These are phyloP conservation scores for Scedosporium dehoogii DNA, from an alignment of 2,329 filamentous ascomycete genomes.

Conservation along the genomic window DNA sequence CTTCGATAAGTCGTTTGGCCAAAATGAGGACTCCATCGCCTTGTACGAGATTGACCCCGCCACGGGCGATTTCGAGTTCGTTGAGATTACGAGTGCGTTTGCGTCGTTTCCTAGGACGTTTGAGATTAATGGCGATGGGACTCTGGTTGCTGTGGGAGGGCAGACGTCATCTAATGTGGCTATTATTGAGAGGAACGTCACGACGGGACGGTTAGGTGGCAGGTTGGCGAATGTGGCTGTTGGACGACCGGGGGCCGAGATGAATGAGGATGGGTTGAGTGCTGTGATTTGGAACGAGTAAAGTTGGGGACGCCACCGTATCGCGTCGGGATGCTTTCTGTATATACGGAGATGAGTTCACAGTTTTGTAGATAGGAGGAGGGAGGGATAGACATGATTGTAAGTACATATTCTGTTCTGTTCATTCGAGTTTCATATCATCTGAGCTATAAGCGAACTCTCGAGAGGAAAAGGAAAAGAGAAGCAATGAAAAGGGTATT, in stretches of 20 bases:
- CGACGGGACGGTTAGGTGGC: slow-evolving; percentile 44
- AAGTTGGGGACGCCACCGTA: background rate
- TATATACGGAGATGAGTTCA: background rate
- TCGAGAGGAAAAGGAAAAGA: background rate
- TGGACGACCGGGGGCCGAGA: slow-evolving; percentile 26
- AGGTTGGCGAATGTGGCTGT: slow-evolving; percentile 30
- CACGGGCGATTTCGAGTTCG: slow-evolving; percentile 39
- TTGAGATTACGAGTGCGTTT: slow-evolving; percentile 45
- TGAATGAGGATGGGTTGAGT: slow-evolving; percentile 37
- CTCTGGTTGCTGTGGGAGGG: slow-evolving; percentile 52
- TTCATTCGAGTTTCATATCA: background rate
- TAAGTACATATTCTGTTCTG: background rate
- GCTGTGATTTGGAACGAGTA: slow-evolving; percentile 38
- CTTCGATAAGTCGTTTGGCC: slow-evolving; percentile 46
- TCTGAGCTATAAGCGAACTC: background rate
- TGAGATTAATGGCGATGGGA: slow-evolving; percentile 47
- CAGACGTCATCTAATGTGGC: slow-evolving; percentile 50
- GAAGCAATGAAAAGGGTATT: background rate
- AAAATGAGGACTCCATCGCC: slow-evolving; percentile 43
- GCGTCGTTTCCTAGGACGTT: slow-evolving; percentile 55
- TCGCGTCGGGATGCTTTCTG: background rate
- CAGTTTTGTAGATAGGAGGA: background rate
- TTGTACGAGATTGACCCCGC: slow-evolving; percentile 35
- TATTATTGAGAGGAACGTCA: slow-evolving; percentile 43
- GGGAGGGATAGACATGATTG: background rate